phyloP scores from a whole-genome alignment of 306 rosid species.

The Dalbergia cultrata region DNA sequence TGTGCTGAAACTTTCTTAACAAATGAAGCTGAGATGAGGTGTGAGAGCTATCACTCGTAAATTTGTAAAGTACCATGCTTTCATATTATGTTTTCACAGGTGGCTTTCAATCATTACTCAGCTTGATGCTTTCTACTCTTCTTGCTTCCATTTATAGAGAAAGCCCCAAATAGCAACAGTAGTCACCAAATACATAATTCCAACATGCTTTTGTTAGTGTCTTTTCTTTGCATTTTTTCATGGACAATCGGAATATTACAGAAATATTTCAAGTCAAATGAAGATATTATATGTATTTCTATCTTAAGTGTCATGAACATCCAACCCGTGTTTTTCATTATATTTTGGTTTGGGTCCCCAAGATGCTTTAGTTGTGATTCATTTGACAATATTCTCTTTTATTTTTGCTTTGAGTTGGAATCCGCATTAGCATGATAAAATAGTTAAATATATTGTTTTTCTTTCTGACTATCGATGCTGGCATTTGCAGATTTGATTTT shows the following conservation, averaged over 20 bases:
- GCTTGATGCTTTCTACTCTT: background rate
- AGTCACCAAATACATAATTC: background rate
- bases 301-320: background rate
- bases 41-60: background rate
- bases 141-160: slow-evolving; percentile 1
- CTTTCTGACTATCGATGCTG: slow-evolving; percentile 13
- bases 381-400: slow-evolving; percentile 9
- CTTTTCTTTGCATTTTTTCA: slow-evolving; percentile 16
- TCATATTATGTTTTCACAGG: background rate
- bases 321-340: background rate
- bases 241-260: background rate
- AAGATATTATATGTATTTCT: background rate
- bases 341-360: background rate
- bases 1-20: background rate
- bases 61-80: background rate
- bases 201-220: background rate
- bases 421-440: background rate
- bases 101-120: background rate
- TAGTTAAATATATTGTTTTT: slow-evolving; percentile 31
- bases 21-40: background rate
- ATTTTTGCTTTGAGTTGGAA: slow-evolving; percentile 16
- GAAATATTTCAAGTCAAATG: background rate
- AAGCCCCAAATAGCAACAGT: background rate
- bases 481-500: slow-evolving; percentile 74
- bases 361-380: background rate